These are phyloP conservation scores for Marasmius oreades DNA, from an alignment of 1,284 basidiomycete genomes.

Conservation along the genomic window DNA sequence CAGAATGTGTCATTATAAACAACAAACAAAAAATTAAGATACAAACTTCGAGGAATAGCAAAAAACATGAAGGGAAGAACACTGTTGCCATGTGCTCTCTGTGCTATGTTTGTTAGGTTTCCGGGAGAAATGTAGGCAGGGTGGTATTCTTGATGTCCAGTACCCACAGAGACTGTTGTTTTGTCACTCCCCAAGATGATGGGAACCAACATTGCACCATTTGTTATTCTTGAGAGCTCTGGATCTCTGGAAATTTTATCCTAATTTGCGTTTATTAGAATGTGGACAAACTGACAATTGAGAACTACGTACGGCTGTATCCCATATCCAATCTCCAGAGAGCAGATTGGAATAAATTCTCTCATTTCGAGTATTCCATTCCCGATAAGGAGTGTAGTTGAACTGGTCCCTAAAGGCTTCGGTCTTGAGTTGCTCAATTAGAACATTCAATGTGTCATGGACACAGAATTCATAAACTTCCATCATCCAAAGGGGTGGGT, in stretches of 20 bases:
- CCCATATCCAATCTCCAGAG: too few relatives aligned
- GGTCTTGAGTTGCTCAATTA: conserved; percentile 20
- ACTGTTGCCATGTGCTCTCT: conserved; percentile 18
- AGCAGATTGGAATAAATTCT: too few relatives aligned
- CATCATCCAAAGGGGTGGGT: conserved; percentile 7
- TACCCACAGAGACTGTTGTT: conserved; percentile 31
- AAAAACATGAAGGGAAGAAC: conserved; percentile 22
- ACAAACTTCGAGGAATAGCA: conserved; percentile 23
- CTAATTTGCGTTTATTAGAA: conserved; percentile 10
- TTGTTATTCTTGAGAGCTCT: conserved; percentile 18
- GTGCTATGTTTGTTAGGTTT: conserved; percentile 20
- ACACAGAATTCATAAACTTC: neutral
- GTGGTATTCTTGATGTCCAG: conserved; percentile 29
- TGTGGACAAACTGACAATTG: neutral
- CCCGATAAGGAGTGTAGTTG: too few relatives aligned
- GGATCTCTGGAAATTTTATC: conserved; percentile 21
- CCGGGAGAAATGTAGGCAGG: too few relatives aligned
- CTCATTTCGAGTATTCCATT: too few relatives aligned
- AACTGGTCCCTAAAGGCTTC: conserved; percentile 21
- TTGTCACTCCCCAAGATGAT: conserved; percentile 33
- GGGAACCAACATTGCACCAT: conserved; percentile 28
- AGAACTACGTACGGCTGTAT: conserved; percentile 10
- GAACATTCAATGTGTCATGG: neutral
- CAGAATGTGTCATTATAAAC: too few relatives aligned
- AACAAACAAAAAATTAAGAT: neutral